phyloP scores from a whole-genome alignment of 306 rosid species.

The Lathyrus oleraceus region DNA sequence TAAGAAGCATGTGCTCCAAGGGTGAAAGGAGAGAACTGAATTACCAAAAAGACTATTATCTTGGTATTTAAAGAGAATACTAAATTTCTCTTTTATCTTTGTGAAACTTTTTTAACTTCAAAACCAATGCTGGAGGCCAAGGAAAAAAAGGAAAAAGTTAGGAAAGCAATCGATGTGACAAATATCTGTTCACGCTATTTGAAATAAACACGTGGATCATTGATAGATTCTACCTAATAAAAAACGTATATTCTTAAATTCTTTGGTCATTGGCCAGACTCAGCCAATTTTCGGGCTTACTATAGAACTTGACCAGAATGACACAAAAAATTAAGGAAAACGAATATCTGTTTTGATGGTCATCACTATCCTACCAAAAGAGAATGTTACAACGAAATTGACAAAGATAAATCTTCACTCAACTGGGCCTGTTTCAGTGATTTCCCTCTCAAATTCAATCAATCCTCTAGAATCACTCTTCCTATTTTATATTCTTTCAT shows the following conservation, averaged over 20 bases:
- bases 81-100: slow-evolving; percentile 3
- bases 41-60: neutral
- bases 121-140: slow-evolving; percentile 5
- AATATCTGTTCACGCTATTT: too few relatives aligned
- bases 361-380: too few relatives aligned
- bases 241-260: neutral
- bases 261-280: neutral
- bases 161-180: neutral
- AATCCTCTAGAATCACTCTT: neutral
- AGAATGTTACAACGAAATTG: too few relatives aligned
- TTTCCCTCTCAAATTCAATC: neutral
- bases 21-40: slow-evolving; percentile 3
- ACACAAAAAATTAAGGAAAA: neutral
- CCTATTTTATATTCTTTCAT: neutral
- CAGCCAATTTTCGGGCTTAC: neutral
- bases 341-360: neutral
- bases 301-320: neutral
- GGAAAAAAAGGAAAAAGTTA: too few relatives aligned
- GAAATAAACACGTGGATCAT: neutral
- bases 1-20: slow-evolving; percentile 12
- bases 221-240: neutral
- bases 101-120: slow-evolving; percentile 5
- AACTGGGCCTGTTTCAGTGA: neutral
- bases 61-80: neutral
- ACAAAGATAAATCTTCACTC: neutral